These are phyloP conservation scores for Tricholoma matsutake DNA, from an alignment of 768 basidiomycete species.

Conservation along the genomic window DNA sequence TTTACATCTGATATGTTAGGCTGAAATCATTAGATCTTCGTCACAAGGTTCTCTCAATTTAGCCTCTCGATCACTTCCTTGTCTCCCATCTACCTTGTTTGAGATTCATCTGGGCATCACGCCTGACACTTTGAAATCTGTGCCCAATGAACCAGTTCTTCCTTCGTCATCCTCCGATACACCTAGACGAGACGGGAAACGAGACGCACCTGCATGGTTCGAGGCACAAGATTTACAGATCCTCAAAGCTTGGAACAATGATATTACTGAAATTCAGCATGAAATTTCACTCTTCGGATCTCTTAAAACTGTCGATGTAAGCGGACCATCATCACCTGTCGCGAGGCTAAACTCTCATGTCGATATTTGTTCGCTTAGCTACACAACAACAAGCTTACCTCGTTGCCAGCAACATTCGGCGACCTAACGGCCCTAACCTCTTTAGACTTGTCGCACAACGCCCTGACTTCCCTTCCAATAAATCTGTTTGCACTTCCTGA, in stretches of 20 bases:
- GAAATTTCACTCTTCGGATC: conserved; percentile 85
- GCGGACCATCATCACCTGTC: conserved; percentile 24
- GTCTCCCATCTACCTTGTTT: conserved; percentile 75
- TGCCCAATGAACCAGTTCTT: conserved; percentile 56
- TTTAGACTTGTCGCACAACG: conserved; percentile 75
- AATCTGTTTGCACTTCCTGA: conserved; percentile 68
- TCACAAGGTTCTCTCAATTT: conserved; percentile 70
- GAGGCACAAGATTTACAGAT: conserved; percentile 77
- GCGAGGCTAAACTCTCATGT: background rate
- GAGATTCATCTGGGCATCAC: conserved; percentile 77
- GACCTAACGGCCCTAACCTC: conserved; percentile 65
- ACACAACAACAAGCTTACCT: conserved; percentile 66
- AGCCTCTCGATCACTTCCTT: conserved; percentile 66
- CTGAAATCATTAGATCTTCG: conserved; percentile 45
- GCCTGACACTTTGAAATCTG: conserved; percentile 65
- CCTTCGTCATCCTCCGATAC: conserved; percentile 32
- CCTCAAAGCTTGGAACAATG: conserved; percentile 78
- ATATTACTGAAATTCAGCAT: conserved; percentile 73
- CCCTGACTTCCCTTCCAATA: conserved; percentile 56
- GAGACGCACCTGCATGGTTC: conserved; percentile 65
- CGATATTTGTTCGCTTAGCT: conserved; percentile 40
- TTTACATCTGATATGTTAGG: conserved; percentile 23
- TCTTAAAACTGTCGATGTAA: conserved; percentile 73
- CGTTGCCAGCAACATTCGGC: conserved; percentile 62
- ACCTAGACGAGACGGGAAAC: conserved; percentile 39